Conservation (phyloP, 768 basidiomycete species). For the Artomyces pyxidatus region DNA sequence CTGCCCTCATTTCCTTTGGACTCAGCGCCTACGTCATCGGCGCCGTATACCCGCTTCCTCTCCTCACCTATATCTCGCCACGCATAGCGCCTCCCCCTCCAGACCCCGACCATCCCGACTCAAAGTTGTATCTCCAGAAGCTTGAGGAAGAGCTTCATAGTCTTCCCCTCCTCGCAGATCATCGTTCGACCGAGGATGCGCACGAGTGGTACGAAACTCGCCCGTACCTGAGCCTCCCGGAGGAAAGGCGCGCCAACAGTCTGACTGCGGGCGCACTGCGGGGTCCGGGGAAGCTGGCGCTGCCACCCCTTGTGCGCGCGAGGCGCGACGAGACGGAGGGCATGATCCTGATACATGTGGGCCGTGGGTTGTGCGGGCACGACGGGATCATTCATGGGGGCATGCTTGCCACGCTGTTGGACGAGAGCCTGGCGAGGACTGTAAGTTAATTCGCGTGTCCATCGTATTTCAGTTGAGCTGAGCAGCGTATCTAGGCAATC, state of each 20-base stretch:
- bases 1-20: conserved; percentile 5
- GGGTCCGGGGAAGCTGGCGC: conserved; percentile 80
- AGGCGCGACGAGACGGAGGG: conserved; percentile 71
- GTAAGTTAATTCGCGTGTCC: conserved; percentile 36
- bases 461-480: neutral
- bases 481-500: conserved; percentile 50
- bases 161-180: conserved; percentile 48
- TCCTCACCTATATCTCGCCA: conserved; percentile 66
- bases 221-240: conserved; percentile 64
- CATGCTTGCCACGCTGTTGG: conserved; percentile 80
- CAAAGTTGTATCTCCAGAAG: conserved; percentile 43
- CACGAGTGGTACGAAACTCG: conserved; percentile 70
- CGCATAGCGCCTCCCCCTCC: conserved; percentile 68
- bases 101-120: conserved; percentile 47
- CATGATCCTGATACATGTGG: conserved; percentile 69
- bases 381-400: conserved; percentile 96
- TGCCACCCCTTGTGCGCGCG: conserved; percentile 70
- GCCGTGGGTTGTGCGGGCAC: conserved; percentile 82
- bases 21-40: conserved; percentile 40
- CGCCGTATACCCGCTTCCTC: conserved; percentile 60
- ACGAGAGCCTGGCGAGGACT: conserved; percentile 76
- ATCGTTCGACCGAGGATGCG: conserved; percentile 41
- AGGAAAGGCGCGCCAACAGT: conserved; percentile 70
- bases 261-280: conserved; percentile 79
- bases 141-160: conserved; percentile 66